Conservation (phyloP, 2,329 filamentous ascomycete genomes). For the Zasmidium citrigriseum region DNA sequence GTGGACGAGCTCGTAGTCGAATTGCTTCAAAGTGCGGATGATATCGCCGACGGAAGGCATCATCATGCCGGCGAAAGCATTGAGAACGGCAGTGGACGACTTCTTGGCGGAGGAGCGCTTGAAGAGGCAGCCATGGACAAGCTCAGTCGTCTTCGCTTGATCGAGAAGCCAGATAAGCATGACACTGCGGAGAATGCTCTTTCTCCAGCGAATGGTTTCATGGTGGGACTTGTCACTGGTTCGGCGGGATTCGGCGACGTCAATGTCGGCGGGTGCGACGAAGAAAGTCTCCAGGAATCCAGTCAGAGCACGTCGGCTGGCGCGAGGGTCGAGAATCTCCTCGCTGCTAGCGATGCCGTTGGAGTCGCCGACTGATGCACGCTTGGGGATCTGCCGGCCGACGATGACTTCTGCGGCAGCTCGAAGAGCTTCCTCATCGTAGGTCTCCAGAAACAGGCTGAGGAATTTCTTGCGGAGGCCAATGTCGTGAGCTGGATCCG, state of each 20-base stretch:
- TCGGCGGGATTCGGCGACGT: constrained; percentile 18
- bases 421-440: constrained; percentile 53
- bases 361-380: not conserved
- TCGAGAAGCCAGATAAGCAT: constrained; percentile 64
- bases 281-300: constrained; percentile 59
- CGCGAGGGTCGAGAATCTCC: constrained; percentile 25
- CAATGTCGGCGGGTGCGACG: constrained; percentile 59
- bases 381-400: constrained; percentile 46
- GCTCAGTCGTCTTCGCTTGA: constrained; percentile 46
- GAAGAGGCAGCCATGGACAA: constrained; percentile 51
- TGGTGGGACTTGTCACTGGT: not conserved
- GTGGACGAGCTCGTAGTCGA: constrained; percentile 58
- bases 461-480: constrained; percentile 60
- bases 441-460: constrained; percentile 59
- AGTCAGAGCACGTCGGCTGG: constrained; percentile 23
- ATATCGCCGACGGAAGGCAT: constrained; percentile 62
- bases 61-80: constrained; percentile 54
- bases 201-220: constrained; percentile 45
- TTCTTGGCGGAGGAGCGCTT: constrained; percentile 55
- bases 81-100: constrained; percentile 56
- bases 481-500: constrained; percentile 56
- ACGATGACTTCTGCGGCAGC: constrained; percentile 60
- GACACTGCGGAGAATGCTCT: constrained; percentile 58
- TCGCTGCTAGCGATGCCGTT: constrained; percentile 6
- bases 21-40: constrained; percentile 54